Conservation (phyloP, 192 early-diverging fungal species). For the Entomortierella chlamydospora region DNA sequence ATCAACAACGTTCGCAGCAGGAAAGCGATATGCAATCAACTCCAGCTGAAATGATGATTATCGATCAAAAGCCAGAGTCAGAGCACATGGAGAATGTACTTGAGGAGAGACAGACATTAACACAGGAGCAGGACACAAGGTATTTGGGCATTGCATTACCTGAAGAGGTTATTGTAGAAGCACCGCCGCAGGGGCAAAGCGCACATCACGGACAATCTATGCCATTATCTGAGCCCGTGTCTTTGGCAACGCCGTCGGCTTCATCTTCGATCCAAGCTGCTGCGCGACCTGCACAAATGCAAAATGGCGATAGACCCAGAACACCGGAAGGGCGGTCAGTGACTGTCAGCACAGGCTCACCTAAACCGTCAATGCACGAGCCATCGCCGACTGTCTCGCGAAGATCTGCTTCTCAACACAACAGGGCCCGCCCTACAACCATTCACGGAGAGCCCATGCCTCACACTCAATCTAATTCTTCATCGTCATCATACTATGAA, state of each 20-base stretch:
- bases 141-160: background rate
- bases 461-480: background rate
- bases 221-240: background rate
- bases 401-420: slow-evolving; percentile 10
- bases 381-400: slow-evolving; percentile 20
- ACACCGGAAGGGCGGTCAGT: background rate
- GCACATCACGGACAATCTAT: background rate
- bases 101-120: background rate
- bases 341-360: background rate
- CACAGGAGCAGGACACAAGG: background rate
- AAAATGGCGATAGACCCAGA: background rate
- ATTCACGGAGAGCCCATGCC: slow-evolving; percentile 49
- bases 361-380: slow-evolving; percentile 15
- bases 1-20: background rate
- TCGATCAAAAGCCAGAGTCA: slow-evolving; percentile 15
- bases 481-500: slow-evolving; percentile 5
- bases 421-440: slow-evolving; percentile 32
- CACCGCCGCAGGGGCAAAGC: background rate
- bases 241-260: background rate
- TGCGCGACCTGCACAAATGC: background rate
- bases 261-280: background rate
- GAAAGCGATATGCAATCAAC: background rate
- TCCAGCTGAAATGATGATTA: slow-evolving; percentile 13
- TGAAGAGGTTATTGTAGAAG: background rate
- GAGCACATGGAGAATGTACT: background rate